These are phyloP conservation scores for Mycena indigotica DNA, from an alignment of 768 basidiomycete species.

Conservation along the genomic window DNA sequence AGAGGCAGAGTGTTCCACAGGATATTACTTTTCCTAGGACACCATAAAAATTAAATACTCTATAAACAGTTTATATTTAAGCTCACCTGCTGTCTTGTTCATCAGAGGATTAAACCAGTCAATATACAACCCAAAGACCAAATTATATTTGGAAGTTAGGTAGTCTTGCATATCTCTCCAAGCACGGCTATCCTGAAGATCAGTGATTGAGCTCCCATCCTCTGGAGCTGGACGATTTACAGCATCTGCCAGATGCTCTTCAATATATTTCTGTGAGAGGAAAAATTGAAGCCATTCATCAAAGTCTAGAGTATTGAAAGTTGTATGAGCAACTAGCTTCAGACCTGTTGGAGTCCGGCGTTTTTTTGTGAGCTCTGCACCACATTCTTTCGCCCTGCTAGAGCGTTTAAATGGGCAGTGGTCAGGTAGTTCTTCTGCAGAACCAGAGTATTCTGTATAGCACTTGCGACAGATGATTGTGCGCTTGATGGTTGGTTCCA, in stretches of 20 bases:
- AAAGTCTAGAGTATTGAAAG: too few species aligned
- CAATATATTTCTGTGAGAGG: too few species aligned
- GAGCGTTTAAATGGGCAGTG: constrained; percentile 9
- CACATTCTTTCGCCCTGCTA: not conserved
- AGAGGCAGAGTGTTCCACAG: not conserved
- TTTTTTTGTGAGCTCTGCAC: constrained; percentile 3
- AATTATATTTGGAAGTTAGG: not conserved
- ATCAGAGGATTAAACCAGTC: not conserved
- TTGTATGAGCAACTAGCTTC: constrained; percentile 2
- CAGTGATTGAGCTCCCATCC: too few species aligned
- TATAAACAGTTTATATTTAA: not conserved
- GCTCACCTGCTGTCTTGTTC: not conserved
- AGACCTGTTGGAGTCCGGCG: not conserved
- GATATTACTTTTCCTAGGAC: not conserved
- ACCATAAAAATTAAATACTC: not conserved
- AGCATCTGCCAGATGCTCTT: too few species aligned
- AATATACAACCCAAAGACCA: not conserved
- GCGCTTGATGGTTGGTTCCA: too few species aligned
- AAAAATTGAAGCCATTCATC: constrained; percentile 4
- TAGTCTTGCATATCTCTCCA: not conserved
- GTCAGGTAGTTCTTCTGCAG: not conserved
- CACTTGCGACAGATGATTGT: too few species aligned
- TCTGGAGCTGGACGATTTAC: too few species aligned
- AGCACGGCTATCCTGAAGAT: not conserved
- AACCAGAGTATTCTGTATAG: too few species aligned